Evolutionary conservation across 2,329 filamentous ascomycete genomes (phyloP), one percentile per base, ranked within the genome.

Genomic region (Thelonectria rubi): DNA sequence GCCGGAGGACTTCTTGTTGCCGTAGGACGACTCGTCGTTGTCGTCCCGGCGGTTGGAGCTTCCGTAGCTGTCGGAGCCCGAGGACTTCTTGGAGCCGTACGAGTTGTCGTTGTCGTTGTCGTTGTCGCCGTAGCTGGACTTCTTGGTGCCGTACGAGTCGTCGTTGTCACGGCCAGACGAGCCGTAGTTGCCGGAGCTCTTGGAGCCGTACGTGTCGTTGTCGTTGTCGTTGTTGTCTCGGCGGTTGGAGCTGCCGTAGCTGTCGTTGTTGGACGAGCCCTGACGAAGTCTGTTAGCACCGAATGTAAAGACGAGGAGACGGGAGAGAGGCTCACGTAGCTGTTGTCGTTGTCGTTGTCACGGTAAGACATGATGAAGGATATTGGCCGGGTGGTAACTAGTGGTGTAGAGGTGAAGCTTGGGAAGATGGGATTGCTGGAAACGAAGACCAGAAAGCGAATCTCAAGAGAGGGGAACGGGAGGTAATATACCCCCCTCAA

Each of bases 361-460:
- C 76, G 74, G 78, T 80, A 82, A 78, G 81, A 84, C 82, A 84
- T 81, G 56, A 34, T 78, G 68, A 65, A 49, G 34, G 45, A 55
- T 43, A 51, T 26, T 15, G 14, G 39, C 54, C n/a, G n/a, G 20
- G 52, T 56, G 14, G 24, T 49, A 20, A 15, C 5, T 7, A 12
- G 37, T 47, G 43, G 10, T 42, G 11, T 45, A 39, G 14, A 54
- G 17, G 20, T 34, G 49, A 39, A 12, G 34, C 37, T 43, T 40
- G 7, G 21, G 15, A 30, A 10, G 15, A 20, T 52, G 20, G 45
- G 50, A 34, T 58, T 34, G 24, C 11, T 32, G 21, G 21, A 24
- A 43, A 34, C 32, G 39, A 18, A 20, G 34, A 30, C 26, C 2
- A 26, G 4, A 24, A 47, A 21, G 24, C 47, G 14, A n/a, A 24